phyloP scores from a whole-genome alignment of 208 protist genomes.

The Trypanosoma conorhini region DNA sequence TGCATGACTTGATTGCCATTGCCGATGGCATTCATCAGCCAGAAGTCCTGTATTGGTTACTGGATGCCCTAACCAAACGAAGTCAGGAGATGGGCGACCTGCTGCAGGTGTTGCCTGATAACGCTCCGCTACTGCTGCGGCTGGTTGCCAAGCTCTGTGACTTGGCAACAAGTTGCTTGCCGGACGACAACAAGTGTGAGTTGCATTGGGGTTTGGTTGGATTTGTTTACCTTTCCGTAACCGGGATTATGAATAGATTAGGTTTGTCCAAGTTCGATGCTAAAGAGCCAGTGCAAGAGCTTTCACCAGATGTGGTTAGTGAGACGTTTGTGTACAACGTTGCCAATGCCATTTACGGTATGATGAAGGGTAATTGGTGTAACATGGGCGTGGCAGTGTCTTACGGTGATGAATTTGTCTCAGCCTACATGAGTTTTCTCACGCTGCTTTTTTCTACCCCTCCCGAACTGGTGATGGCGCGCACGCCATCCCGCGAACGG shows the following conservation, averaged over 20 bases:
- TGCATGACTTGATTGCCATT: conserved; percentile 65
- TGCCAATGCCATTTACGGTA: conserved; percentile 54
- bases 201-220: conserved; percentile 54
- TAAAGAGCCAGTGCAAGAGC: conserved; percentile 33
- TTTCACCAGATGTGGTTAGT: conserved; percentile 38
- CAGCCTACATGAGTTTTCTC: conserved; percentile 60
- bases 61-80: conserved; percentile 47
- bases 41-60: conserved; percentile 52
- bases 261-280: not conserved
- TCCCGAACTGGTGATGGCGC: conserved; percentile 66
- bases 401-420: conserved; percentile 57
- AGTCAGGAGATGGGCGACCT: conserved; percentile 34
- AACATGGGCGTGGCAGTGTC: conserved; percentile 76
- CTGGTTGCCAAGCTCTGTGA: conserved; percentile 52
- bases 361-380: conserved; percentile 72
- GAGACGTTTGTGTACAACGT: conserved; percentile 67
- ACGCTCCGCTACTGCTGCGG: conserved; percentile 38
- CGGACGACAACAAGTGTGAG: conserved; percentile 42
- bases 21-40: conserved; percentile 66
- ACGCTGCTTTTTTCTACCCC: conserved; percentile 62
- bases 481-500: conserved; percentile 28
- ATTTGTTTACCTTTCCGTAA: conserved; percentile 43
- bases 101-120: conserved; percentile 29
- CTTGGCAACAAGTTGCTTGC: conserved; percentile 39
- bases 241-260: not conserved